A percentile compares a stretch with the other conserved stretches of the same genome.
These are phyloP conservation scores for Boletus speciosus DNA, from an alignment of 768 basidiomycete genomes.

Conservation along the genomic window DNA sequence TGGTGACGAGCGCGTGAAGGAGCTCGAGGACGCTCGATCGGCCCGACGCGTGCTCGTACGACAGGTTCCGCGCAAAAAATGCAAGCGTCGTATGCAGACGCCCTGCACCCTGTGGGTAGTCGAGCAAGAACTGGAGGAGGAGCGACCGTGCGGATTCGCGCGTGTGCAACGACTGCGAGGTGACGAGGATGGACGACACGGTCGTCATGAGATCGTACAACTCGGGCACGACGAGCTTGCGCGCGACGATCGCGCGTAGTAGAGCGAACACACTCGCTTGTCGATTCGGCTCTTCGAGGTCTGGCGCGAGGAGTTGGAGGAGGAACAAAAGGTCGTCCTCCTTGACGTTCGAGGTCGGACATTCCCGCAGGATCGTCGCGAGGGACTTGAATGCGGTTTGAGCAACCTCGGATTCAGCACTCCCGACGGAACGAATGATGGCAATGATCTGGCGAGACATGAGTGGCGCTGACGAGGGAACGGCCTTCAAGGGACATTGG, in stretches of 20 bases:
- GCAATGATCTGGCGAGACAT: constrained; percentile 80
- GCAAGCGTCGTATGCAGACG: constrained; percentile 84
- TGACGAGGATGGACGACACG: constrained; percentile 88
- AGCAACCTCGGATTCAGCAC: constrained; percentile 84
- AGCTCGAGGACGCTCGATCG: constrained; percentile 93
- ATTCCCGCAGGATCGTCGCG: constrained; percentile 86
- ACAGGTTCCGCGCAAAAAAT: constrained; percentile 88
- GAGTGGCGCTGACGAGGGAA: constrained; percentile 74
- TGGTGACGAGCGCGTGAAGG: constrained; percentile 75
- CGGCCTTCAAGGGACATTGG: constrained; percentile 76
- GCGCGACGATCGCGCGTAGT: constrained; percentile 84
- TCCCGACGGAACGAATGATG: constrained; percentile 78
- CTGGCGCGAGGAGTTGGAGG: constrained; percentile 81
- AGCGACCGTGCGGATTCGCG: constrained; percentile 89
- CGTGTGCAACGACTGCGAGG: constrained; percentile 85
- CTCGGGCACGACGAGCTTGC: constrained; percentile 92
- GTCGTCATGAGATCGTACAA: constrained; percentile 97
- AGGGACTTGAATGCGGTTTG: constrained; percentile 88
- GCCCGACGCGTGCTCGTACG: constrained; percentile 88
- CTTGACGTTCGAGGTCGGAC: constrained; percentile 72
- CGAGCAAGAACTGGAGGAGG: constrained; percentile 89
- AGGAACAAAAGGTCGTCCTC: constrained; percentile 88
- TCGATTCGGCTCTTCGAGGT: constrained; percentile 83
- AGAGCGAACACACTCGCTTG: constrained; percentile 86
- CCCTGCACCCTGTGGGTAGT: constrained; percentile 95